Conservation (phyloP, 1,284 basidiomycete species). For the Boletus subluridellus region DNA sequence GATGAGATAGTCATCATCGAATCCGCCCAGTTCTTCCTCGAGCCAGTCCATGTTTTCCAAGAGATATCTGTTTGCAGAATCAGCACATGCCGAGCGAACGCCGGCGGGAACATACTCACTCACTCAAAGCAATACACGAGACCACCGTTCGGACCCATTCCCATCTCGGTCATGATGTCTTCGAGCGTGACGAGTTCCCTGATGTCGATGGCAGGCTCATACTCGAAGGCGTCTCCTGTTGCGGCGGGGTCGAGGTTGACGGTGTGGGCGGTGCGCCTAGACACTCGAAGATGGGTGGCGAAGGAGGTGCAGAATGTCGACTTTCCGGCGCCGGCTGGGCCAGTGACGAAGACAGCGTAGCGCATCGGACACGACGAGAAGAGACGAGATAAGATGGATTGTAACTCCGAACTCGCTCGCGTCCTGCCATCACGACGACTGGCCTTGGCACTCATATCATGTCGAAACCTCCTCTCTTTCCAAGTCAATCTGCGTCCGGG, state of each 20-base stretch:
- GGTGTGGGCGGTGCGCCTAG: constrained; percentile 85
- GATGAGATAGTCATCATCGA: constrained; percentile 95
- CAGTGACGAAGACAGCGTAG: constrained; percentile 85
- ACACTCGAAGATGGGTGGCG: constrained; percentile 84
- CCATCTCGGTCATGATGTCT: constrained; percentile 95
- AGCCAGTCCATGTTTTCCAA: constrained; percentile 98
- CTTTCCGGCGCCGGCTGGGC: constrained; percentile 97
- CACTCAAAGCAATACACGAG: constrained; percentile 99
- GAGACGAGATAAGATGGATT: constrained; percentile 24
- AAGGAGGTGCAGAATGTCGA: constrained; percentile 91
- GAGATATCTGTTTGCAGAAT: constrained; percentile 68
- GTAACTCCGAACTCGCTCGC: constrained; percentile 26
- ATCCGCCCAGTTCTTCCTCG: constrained; percentile 94
- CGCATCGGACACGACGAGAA: constrained; percentile 54
- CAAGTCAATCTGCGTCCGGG: constrained; percentile 68
- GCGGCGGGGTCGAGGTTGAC: constrained; percentile 99
- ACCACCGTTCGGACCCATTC: constrained; percentile 96
- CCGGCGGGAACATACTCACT: constrained; percentile 50
- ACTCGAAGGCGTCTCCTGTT: constrained; percentile 81
- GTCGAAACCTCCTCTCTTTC: constrained; percentile 74
- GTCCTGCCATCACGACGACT: background rate
- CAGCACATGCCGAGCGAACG: background rate
- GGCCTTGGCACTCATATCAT: constrained; percentile 37
- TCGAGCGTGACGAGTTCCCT: constrained; percentile 89
- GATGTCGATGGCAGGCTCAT: constrained; percentile 93